A percentile compares a stretch with the other conserved stretches of the same genome.
These are phyloP conservation scores for Musa balbisiana DNA, from an alignment of 202 grass and related monocot species.

Conservation along the genomic window DNA sequence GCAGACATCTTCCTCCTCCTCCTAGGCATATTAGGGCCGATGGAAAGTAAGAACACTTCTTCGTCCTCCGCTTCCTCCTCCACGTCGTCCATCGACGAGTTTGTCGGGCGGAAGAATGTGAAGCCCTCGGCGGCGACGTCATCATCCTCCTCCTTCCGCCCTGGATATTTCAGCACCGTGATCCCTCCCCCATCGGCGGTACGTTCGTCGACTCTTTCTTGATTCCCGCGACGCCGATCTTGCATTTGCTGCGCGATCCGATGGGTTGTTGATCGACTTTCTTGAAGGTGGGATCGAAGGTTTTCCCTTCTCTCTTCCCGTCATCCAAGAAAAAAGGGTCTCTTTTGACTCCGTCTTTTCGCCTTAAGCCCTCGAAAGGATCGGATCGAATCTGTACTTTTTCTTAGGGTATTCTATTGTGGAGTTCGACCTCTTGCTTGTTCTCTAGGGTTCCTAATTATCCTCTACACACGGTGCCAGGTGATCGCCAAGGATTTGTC, in stretches of 20 bases:
- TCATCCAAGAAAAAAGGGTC: too few species aligned
- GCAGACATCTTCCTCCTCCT: neutral
- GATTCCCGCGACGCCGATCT: neutral
- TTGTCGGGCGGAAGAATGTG: slow-evolving; percentile 4
- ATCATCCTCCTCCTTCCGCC: slow-evolving; percentile 23
- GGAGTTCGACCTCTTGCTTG: neutral
- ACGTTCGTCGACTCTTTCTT: slow-evolving; percentile 14
- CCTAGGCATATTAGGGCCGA: neutral
- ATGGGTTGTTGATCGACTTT: slow-evolving; percentile 5
- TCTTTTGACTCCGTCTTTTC: too few species aligned
- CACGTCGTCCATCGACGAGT: slow-evolving; percentile 16
- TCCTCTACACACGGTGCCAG: slow-evolving; percentile 18
- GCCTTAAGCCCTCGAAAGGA: too few species aligned
- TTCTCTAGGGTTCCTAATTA: too few species aligned
- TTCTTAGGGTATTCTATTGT: neutral
- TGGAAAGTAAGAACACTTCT: slow-evolving; percentile 24
- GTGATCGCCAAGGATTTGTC: slow-evolving; percentile 45
- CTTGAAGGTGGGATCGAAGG: slow-evolving; percentile 20
- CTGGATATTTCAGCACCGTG: slow-evolving; percentile 45
- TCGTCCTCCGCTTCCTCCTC: slow-evolving; percentile 13
- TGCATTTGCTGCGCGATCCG: too few species aligned
- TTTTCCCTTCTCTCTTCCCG: neutral
- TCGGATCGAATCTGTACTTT: too few species aligned
- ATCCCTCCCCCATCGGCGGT: slow-evolving; percentile 40
- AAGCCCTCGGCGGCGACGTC: slow-evolving; percentile 3